These are phyloP conservation scores for Gossypium thurberi DNA, from an alignment of 345 rosid genomes.

Conservation along the genomic window DNA sequence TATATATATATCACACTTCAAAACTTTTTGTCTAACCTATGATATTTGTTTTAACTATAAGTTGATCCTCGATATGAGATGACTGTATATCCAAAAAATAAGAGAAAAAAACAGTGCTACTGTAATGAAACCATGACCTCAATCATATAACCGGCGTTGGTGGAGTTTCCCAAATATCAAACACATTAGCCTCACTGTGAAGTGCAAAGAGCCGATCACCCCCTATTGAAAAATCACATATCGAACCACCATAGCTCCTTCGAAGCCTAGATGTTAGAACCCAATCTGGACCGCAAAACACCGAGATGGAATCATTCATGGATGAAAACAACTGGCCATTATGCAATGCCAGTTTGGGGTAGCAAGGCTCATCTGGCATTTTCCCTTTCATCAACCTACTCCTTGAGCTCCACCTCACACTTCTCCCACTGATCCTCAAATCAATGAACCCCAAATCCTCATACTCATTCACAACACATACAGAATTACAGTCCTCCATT, in stretches of 20 bases:
- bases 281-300: slow-evolving; percentile 84
- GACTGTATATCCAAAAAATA: slow-evolving; percentile 13
- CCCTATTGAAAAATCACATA: slow-evolving; percentile 85
- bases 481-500: slow-evolving; percentile 74
- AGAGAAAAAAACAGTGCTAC: not conserved
- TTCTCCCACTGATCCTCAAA: slow-evolving; percentile 54
- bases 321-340: slow-evolving; percentile 86
- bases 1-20: not conserved
- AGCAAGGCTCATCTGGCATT: slow-evolving; percentile 87
- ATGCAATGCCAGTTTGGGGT: slow-evolving; percentile 77
- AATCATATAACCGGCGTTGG: slow-evolving; percentile 60
- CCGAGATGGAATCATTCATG: slow-evolving; percentile 83
- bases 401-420: slow-evolving; percentile 93
- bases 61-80: slow-evolving; percentile 5
- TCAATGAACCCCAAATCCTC: slow-evolving; percentile 96
- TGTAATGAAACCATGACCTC: slow-evolving; percentile 11
- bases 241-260: slow-evolving; percentile 66
- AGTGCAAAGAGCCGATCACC: slow-evolving; percentile 91
- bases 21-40: slow-evolving; percentile 12
- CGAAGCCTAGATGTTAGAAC: slow-evolving; percentile 75
- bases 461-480: slow-evolving; percentile 87
- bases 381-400: slow-evolving; percentile 81
- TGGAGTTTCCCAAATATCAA: slow-evolving; percentile 89
- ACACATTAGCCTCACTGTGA: slow-evolving; percentile 86
- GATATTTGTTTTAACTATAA: not conserved